Base-by-base conservation (phyloP, 768 basidiomycete genomes). In the Gelatoporia subvermispora region DNA sequence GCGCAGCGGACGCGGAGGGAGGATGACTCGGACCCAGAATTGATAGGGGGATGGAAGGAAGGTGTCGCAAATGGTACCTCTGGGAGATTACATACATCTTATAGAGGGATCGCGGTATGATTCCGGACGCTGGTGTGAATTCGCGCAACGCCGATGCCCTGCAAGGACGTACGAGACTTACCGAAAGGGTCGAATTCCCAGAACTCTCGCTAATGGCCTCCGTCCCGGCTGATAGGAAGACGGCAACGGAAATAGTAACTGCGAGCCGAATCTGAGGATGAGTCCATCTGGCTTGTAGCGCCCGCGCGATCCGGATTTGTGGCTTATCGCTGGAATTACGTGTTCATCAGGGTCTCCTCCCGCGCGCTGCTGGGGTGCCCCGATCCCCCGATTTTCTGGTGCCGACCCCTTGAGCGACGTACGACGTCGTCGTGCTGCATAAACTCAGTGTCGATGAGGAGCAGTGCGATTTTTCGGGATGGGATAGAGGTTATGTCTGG, bases 51-150 rank as follows among this genome's bases (percentile, higher is more conserved):
- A 16, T 18, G 25, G 49, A 20, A 50, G 49, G 49, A 43, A 49
- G 49, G 57, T 55, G 52, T 58, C 57, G 57, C 57, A 55, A 55
- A 53, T 50, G 49, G 54, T 46, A 58, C 35, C 21, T 45, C 52
- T 51, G 57, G 52, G 57, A 53, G 54, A 51, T 58, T 55, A 58
- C 57, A 58, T 58, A 55, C 52, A 47, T 55, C 57, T 58, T 58
- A 58, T 58, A 58, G 45, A 23, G 49, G 39, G 36, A 38, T 41
- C 37, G 25, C 28, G 28, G 28, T 31, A 31, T 5, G 28, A 31
- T 31, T 31, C 28, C 25, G 43, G 47, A 55, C 36, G 50, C 37
- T 50, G 53, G 57, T 53, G 57, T 45, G 57, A 55, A 55, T 38
- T 41, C 42, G 38, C 10, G 17, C 41, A 55, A 54, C 53, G 51